Evolutionary conservation across 495 filamentous ascomycete genomes (phyloP).

Genomic region (Parathielavia appendiculata): DNA sequence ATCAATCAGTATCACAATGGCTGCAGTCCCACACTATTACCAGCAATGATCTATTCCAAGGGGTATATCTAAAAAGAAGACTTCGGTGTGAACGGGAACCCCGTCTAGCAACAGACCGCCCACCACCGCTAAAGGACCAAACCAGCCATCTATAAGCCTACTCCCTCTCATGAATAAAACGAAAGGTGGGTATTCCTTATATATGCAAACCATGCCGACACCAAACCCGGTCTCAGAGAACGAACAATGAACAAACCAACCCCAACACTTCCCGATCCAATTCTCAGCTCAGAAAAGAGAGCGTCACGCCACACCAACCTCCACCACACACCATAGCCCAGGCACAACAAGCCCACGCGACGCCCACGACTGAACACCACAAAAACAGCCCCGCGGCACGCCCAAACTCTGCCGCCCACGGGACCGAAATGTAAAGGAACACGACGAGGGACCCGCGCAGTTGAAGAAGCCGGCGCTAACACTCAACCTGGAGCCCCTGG

Average conservation of each 20-base stretch:
- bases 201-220: neutral
- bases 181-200: neutral
- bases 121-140: neutral
- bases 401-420: neutral
- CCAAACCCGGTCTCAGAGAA: no score
- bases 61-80: constrained; percentile 1
- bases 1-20: neutral
- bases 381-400: neutral
- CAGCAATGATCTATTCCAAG: constrained; percentile 12
- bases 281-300: no score
- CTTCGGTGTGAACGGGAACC: neutral
- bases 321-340: no score
- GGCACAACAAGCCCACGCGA: no score
- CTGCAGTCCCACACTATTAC: neutral
- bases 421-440: neutral
- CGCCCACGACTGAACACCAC: neutral
- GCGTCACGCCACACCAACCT: no score
- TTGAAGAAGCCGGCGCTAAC: constrained; percentile 12
- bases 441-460: constrained; percentile 6
- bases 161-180: neutral
- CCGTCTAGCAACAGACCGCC: neutral
- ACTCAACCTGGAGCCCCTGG: constrained; percentile 9
- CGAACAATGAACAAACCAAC: no score
- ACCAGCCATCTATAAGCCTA: neutral
- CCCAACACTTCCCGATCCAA: no score